Percentiles rank a stretch among this genome's conserved stretches.
Evolutionary conservation across 352 stramenopile genomes (phyloP).

Genomic region (Globisporangium recalcitrans): DNA sequence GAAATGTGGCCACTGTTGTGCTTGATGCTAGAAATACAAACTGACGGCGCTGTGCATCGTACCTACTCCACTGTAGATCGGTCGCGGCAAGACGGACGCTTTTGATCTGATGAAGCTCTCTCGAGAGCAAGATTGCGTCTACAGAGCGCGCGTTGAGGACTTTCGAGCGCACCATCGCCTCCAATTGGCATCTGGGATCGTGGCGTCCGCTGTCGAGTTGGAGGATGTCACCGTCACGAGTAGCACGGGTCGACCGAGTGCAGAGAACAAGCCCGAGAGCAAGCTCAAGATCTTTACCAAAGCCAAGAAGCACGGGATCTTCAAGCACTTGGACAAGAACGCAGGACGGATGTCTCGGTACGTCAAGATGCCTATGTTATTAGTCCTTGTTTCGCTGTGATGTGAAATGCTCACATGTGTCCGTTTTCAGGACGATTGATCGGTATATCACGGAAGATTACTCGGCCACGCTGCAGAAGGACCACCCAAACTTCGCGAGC

Average conservation of each 20-base stretch:
- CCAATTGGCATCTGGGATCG: slow-evolving; percentile 72
- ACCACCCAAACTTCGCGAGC: slow-evolving; percentile 49
- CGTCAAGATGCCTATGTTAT: not conserved
- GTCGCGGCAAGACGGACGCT: slow-evolving; percentile 41
- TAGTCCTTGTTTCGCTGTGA: not conserved
- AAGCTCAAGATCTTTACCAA: slow-evolving; percentile 45
- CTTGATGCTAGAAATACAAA: too few relatives aligned
- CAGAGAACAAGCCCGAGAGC: slow-evolving; percentile 41
- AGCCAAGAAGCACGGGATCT: slow-evolving; percentile 61
- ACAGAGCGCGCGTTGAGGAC: slow-evolving; percentile 69
- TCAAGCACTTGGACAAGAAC: slow-evolving; percentile 51
- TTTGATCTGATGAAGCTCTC: slow-evolving; percentile 44
- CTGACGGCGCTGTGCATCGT: too few relatives aligned
- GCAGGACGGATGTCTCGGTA: slow-evolving; percentile 47
- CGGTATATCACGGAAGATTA: slow-evolving; percentile 63
- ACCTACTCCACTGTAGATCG: too few relatives aligned
- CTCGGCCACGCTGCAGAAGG: slow-evolving; percentile 37
- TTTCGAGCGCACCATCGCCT: slow-evolving; percentile 81
- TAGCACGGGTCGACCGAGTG: slow-evolving; percentile 30
- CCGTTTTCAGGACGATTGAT: slow-evolving; percentile 54
- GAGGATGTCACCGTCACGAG: slow-evolving; percentile 25
- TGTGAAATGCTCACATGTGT: not conserved
- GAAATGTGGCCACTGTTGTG: too few relatives aligned
- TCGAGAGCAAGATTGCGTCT: slow-evolving; percentile 60
- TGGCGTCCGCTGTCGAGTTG: slow-evolving; percentile 56